A percentile compares a stretch with the other conserved stretches of the same genome.
phyloP scores from a whole-genome alignment of 768 basidiomycete genomes.

The Calocybe indica region DNA sequence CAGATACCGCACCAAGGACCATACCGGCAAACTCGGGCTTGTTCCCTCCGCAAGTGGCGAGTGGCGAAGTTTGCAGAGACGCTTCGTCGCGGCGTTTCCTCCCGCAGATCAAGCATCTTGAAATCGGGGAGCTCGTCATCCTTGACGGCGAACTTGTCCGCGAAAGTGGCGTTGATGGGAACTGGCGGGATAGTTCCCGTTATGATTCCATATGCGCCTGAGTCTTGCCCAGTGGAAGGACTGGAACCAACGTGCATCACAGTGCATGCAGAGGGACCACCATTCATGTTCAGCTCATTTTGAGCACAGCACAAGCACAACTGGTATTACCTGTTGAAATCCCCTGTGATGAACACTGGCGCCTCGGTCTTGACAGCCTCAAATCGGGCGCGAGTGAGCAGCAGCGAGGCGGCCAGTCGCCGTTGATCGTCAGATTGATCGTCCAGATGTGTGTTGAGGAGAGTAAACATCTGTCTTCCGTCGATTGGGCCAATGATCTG shows the following conservation, averaged over 20 bases:
- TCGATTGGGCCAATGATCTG: constrained; percentile 10
- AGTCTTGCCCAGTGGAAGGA: constrained; percentile 34
- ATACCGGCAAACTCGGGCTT: too few relatives aligned
- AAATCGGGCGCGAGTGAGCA: constrained; percentile 42
- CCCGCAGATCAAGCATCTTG: constrained; percentile 39
- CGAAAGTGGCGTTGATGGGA: constrained; percentile 36
- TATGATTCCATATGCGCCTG: constrained; percentile 45
- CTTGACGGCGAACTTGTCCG: constrained; percentile 30
- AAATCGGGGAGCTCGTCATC: constrained; percentile 26
- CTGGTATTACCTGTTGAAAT: constrained; percentile 39
- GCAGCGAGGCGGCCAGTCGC: constrained; percentile 43
- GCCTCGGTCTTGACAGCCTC: constrained; percentile 33
- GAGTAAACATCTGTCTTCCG: constrained; percentile 23
- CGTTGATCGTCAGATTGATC: constrained; percentile 47
- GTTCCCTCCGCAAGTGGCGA: constrained; percentile 13
- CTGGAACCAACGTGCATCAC: constrained; percentile 16
- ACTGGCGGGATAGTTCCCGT: constrained; percentile 36
- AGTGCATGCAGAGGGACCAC: neutral
- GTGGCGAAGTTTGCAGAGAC: constrained; percentile 45
- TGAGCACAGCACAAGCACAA: neutral
- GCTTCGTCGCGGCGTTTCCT: constrained; percentile 28
- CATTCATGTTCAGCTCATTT: neutral
- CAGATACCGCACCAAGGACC: too few relatives aligned
- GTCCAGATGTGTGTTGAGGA: constrained; percentile 52
- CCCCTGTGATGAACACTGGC: constrained; percentile 45